Base-by-base conservation (phyloP, 805 yeast species). In the Zygotorulaspora danielsina region DNA sequence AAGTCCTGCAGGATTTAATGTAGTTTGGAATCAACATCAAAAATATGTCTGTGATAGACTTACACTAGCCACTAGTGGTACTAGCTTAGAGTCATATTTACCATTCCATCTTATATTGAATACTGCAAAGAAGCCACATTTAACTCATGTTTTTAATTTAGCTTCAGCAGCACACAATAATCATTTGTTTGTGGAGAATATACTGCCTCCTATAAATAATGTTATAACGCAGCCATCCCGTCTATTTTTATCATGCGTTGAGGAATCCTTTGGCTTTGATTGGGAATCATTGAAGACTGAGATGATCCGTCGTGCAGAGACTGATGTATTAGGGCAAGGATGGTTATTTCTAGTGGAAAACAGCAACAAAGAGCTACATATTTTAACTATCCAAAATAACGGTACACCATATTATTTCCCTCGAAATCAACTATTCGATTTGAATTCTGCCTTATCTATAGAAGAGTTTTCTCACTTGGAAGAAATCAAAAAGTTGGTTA, bases 101-200 rank as follows among this genome's bases (percentile, higher is more conserved):
- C 90, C 96, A 3, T 77, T 81, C 59, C 84, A 84, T 45, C 76
- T 86, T 39, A 59, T 79, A 42, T 63, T 78, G 43, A 73, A 79
- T 48, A 78, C 93, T 1, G 82, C 88, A 3, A 74, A 75, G 53
- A 75, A 78, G 46, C 70, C 84, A 20, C 75, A 78, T 20, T 75
- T 76, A 52, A 80, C 88, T 22, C 75, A 76, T 39, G 47, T 61
- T n/a, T 89, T 81, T 71, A 93, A 89, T 65, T 77, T 73, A 55
- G 97, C 97, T 2, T 84, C 96, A 4, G 95, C 84, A 59, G 80
- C 88, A 2, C 90, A 84, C 67, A 89, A 88, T 66, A 93, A 93
- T 67, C 98, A 90, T 65, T 72, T 93, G 36, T 87, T 84, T 54
- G 79, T 88, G 55, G 78, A 82, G 60, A 84, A 83, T 41, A 59